phyloP scores from a whole-genome alignment of 192 early-diverging fungal genomes.

The Gryganskiella cystojenkinii region DNA sequence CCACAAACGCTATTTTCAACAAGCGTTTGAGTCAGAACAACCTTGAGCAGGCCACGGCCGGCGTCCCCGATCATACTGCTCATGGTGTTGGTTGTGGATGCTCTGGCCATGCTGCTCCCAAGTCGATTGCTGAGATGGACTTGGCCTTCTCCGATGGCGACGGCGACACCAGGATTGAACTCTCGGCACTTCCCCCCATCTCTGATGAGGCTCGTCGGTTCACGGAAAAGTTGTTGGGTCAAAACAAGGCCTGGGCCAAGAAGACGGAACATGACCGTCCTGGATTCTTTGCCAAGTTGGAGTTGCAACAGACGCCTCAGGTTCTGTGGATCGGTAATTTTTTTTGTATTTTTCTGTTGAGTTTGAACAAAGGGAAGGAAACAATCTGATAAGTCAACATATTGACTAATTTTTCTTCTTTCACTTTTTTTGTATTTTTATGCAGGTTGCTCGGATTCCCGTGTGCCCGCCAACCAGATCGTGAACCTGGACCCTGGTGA shows the following conservation, averaged over 20 bases:
- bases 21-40: conserved; percentile 15
- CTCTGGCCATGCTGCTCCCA: neutral
- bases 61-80: neutral
- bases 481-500: conserved; percentile 79
- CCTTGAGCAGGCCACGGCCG: neutral
- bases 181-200: conserved; percentile 24
- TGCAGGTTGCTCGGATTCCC: conserved; percentile 91
- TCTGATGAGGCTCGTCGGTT: conserved; percentile 41
- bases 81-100: conserved; percentile 4
- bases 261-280: conserved; percentile 69
- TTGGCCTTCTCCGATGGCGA: neutral
- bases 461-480: conserved; percentile 87
- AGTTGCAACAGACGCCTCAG: conserved; percentile 82
- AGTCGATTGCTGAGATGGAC: conserved; percentile 2
- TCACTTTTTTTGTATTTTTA: neutral
- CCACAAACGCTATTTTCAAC: conserved; percentile 21
- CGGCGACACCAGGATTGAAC: conserved; percentile 1
- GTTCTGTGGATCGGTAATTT: conserved; percentile 89
- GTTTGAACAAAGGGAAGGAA: no score
- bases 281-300: conserved; percentile 77
- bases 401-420: neutral
- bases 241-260: conserved; percentile 73
- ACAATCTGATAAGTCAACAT: neutral
- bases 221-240: conserved; percentile 51
- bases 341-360: no score